A percentile compares a stretch with the other conserved stretches of the same genome.
Evolutionary conservation across 2,329 filamentous ascomycete genomes (phyloP).

Genomic region (Eutypa lata): DNA sequence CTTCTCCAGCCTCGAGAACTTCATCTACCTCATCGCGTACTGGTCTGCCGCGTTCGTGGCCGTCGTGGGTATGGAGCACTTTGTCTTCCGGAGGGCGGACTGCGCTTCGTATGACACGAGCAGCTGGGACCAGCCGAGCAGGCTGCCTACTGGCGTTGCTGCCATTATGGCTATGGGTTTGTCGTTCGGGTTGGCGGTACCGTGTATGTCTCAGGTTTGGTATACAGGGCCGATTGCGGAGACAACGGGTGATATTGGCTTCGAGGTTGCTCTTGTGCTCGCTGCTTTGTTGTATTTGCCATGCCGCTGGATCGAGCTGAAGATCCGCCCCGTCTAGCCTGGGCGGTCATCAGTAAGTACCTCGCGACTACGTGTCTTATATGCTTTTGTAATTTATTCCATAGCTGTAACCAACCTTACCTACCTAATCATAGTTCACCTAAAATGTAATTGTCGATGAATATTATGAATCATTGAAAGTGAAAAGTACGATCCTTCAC

Average conservation of each 20-base stretch:
- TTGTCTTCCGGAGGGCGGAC: conserved; percentile 44
- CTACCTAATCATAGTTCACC: too few relatives aligned
- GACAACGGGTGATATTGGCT: conserved; percentile 43
- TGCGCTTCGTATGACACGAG: conserved; percentile 43
- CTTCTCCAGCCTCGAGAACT: conserved; percentile 40
- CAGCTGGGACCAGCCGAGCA: conserved; percentile 42
- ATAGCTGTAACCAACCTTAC: too few relatives aligned
- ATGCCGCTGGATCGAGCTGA: conserved; percentile 40
- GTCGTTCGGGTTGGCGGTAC: conserved; percentile 43
- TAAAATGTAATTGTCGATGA: too few relatives aligned
- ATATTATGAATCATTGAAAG: too few relatives aligned
- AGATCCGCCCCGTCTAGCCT: too few relatives aligned
- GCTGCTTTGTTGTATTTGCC: conserved; percentile 46
- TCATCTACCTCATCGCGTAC: conserved; percentile 43
- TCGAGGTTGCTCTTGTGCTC: conserved; percentile 41
- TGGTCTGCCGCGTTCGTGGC: conserved; percentile 42
- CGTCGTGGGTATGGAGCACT: conserved; percentile 41
- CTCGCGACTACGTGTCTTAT: too few relatives aligned
- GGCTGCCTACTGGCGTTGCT: conserved; percentile 44
- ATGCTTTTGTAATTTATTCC: too few relatives aligned
- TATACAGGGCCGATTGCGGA: conserved; percentile 40
- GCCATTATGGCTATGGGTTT: conserved; percentile 43
- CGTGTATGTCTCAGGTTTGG: conserved; percentile 41
- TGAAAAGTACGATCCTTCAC: too few relatives aligned
- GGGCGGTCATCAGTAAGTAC: too few relatives aligned